A percentile compares a stretch with the other conserved stretches of the same genome.
phyloP scores from a whole-genome alignment of 2,329 filamentous ascomycete species.

The Coniosporium uncinatum region DNA sequence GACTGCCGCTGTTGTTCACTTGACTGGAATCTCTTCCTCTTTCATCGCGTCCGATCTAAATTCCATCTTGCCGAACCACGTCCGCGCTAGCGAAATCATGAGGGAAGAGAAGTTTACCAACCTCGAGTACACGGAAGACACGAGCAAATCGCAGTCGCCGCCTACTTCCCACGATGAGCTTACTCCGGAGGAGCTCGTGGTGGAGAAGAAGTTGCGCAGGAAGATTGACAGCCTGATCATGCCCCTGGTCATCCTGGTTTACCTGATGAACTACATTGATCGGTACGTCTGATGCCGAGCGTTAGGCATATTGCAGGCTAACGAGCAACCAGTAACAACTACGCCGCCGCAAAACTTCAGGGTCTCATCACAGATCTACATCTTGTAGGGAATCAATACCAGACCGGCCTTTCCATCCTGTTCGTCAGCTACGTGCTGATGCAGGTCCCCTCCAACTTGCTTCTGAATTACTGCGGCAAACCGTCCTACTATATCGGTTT shows the following conservation, averaged over 20 bases:
- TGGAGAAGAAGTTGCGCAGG: slow-evolving; percentile 3
- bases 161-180: too few species aligned
- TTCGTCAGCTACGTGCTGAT: slow-evolving; percentile 31
- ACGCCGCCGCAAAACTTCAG: slow-evolving; percentile 57
- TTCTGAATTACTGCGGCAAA: slow-evolving; percentile 19
- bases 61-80: too few species aligned
- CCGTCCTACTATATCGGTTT: slow-evolving; percentile 24
- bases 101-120: too few species aligned
- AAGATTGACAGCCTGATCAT: slow-evolving; percentile 6
- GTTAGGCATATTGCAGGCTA: too few species aligned
- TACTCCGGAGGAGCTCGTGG: neutral
- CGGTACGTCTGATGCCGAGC: too few species aligned
- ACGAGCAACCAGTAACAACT: too few species aligned
- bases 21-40: too few species aligned
- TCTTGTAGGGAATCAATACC: slow-evolving; percentile 49
- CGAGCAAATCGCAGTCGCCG: too few species aligned
- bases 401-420: slow-evolving; percentile 54
- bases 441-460: slow-evolving; percentile 26
- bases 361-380: slow-evolving; percentile 53
- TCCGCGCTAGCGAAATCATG: too few species aligned
- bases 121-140: too few species aligned
- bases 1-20: too few species aligned
- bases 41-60: too few species aligned
- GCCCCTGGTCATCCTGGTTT: slow-evolving; percentile 14
- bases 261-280: slow-evolving; percentile 37